Percentiles rank a stretch among this genome's conserved stretches.
phyloP scores from a whole-genome alignment of 306 rosid species.

The Spatholobus suberectus region DNA sequence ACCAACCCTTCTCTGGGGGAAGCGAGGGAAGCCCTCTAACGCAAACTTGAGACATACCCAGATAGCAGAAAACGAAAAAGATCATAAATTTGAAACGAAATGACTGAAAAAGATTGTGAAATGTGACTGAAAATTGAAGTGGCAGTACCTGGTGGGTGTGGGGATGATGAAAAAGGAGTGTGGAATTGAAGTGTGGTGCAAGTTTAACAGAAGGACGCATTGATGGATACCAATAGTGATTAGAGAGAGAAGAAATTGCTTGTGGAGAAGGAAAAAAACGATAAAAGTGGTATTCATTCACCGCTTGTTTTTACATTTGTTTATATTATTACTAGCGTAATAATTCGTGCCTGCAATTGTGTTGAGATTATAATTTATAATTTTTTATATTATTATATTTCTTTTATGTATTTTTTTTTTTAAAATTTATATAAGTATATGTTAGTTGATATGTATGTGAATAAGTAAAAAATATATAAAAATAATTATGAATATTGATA shows the following conservation, averaged over 20 bases:
- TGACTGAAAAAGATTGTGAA: background rate
- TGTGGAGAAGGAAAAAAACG: background rate
- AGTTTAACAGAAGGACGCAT: conserved; percentile 47
- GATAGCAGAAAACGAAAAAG: conserved; percentile 13
- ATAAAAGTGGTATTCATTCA: background rate
- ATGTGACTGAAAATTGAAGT: background rate
- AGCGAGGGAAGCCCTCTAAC: conserved; percentile 28
- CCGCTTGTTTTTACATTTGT: background rate
- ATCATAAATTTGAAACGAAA: background rate
- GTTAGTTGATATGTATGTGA: too few species aligned
- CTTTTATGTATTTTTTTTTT: too few species aligned
- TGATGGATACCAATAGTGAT: background rate
- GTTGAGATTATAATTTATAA: too few species aligned
- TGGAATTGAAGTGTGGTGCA: conserved; percentile 16
- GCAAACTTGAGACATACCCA: conserved; percentile 39
- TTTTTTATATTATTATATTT: too few species aligned
- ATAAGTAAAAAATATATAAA: too few species aligned
- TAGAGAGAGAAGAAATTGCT: background rate
- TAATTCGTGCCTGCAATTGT: too few species aligned
- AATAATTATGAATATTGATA: too few species aligned
- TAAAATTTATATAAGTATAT: too few species aligned
- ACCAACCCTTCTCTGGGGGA: conserved; percentile 17
- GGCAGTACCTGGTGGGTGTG: conserved; percentile 43
- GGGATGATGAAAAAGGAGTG: conserved; percentile 18
- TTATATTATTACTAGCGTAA: background rate